Conservation (phyloP, 2,329 filamentous ascomycete species). For the Trichoderma sp. region DNA sequence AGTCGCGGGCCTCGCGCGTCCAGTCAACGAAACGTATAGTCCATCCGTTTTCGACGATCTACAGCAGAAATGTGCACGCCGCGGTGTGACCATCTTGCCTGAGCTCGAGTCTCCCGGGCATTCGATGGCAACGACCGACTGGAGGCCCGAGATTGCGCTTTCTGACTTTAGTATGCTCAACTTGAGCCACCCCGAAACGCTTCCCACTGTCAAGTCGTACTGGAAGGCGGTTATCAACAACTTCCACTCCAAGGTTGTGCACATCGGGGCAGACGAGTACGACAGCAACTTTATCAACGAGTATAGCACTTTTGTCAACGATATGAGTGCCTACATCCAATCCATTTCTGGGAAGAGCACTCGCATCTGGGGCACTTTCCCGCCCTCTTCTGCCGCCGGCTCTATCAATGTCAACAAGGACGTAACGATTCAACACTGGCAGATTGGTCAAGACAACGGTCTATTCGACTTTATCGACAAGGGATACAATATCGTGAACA, state of each 20-base stretch:
- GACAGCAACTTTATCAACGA: slow-evolving; percentile 42
- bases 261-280: slow-evolving; percentile 57
- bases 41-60: slow-evolving; percentile 45
- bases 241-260: slow-evolving; percentile 54
- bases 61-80: slow-evolving; percentile 47
- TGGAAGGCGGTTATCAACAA: slow-evolving; percentile 54
- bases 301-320: slow-evolving; percentile 49
- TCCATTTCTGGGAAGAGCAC: slow-evolving; percentile 43
- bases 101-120: slow-evolving; percentile 57
- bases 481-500: slow-evolving; percentile 26
- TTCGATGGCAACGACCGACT: slow-evolving; percentile 51
- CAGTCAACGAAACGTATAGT: slow-evolving; percentile 32
- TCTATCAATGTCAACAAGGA: slow-evolving; percentile 24
- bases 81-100: slow-evolving; percentile 53
- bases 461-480: slow-evolving; percentile 24
- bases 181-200: slow-evolving; percentile 46
- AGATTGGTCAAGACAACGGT: slow-evolving; percentile 26
- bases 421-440: slow-evolving; percentile 26
- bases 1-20: slow-evolving; percentile 43
- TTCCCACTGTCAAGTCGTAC: slow-evolving; percentile 50
- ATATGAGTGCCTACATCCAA: slow-evolving; percentile 46
- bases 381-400: slow-evolving; percentile 12
- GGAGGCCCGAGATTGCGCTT: slow-evolving; percentile 53
- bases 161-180: slow-evolving; percentile 45
- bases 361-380: slow-evolving; percentile 52